Conservation (phyloP, 805 yeast genomes). For the Ogataea trehalophila region DNA sequence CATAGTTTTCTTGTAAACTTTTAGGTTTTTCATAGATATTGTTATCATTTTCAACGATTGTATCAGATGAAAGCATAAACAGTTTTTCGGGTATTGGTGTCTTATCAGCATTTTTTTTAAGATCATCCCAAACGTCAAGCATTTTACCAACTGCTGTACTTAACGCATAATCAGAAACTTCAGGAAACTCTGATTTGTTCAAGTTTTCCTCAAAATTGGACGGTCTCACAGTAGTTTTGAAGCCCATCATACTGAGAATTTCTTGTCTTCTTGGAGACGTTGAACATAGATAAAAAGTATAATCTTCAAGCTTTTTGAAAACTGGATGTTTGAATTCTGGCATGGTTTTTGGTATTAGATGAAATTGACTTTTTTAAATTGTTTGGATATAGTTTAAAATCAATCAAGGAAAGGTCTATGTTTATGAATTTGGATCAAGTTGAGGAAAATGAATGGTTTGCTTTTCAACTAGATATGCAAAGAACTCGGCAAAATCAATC, state of each 20-base stretch:
- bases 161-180: conserved; percentile 54
- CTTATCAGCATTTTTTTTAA: conserved; percentile 16
- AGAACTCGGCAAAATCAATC: too few species aligned
- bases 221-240: conserved; percentile 43
- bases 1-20: conserved; percentile 44
- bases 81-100: conserved; percentile 10
- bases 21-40: conserved; percentile 77
- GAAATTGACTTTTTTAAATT: not conserved
- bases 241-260: conserved; percentile 58
- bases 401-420: too few species aligned
- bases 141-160: conserved; percentile 71
- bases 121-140: conserved; percentile 47
- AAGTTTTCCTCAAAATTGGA: conserved; percentile 79
- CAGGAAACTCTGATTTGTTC: conserved; percentile 43
- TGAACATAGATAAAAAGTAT: conserved; percentile 64
- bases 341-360: conserved; percentile 2
- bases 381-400: not conserved
- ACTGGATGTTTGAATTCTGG: conserved; percentile 30
- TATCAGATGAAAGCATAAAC: conserved; percentile 67
- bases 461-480: too few species aligned
- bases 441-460: too few species aligned
- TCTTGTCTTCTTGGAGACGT: conserved; percentile 78
- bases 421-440: too few species aligned
- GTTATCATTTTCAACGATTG: conserved; percentile 59
- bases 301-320: conserved; percentile 20